Evolutionary conservation across 768 basidiomycete species (phyloP), one percentile per base, ranked within the genome.

Genomic region (Neoboletus magnificus): DNA sequence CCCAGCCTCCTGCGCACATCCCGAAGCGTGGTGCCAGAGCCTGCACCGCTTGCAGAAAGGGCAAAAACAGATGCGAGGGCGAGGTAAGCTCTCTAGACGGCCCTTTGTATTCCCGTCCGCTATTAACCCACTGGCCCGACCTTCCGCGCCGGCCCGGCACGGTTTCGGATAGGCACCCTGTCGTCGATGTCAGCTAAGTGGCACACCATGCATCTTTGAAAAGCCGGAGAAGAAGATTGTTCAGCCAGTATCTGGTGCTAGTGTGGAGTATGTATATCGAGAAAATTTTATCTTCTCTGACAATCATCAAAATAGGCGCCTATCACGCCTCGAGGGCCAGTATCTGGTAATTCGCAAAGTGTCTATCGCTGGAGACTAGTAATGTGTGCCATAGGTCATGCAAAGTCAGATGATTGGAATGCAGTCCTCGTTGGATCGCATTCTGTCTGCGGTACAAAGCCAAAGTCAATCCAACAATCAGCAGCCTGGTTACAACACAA

Each of bases 391-490:
- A 40, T 58, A 91, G 90, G 87, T 91, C 62, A 89, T 93, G 83
- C 90, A 93, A 70, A 91, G 89, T 73, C 91, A 93, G 69, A 92
- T 93, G 89, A 93, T 93, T 63, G 91, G 91, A 63, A 90, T 93
- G 87, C 92, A 93, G 72, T 88, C 90, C 6, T 88, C 91, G 25
- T 71, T 93, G 59, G 91, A 93, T 72, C 82, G 91, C 49, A 93
- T 93, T 66, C 74, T 93, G 52, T 75, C 80, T 43, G 85, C 82
- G 3, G 77, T 93, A 54, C 87, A 82, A 63, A 65, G 49, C 41
- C 77, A 74, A 61, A 63, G 62, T 41, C 77, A 74, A 50, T 59
- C 67, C 41, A 66, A 50, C 56, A 61, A 42, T 18, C 72, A 73
- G 48, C 75, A 69, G 32, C 64, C 58, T 47, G 48, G 47, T 37